phyloP scores from a whole-genome alignment of 2,329 filamentous ascomycete genomes.

The Sphaerulina vaccinii region DNA sequence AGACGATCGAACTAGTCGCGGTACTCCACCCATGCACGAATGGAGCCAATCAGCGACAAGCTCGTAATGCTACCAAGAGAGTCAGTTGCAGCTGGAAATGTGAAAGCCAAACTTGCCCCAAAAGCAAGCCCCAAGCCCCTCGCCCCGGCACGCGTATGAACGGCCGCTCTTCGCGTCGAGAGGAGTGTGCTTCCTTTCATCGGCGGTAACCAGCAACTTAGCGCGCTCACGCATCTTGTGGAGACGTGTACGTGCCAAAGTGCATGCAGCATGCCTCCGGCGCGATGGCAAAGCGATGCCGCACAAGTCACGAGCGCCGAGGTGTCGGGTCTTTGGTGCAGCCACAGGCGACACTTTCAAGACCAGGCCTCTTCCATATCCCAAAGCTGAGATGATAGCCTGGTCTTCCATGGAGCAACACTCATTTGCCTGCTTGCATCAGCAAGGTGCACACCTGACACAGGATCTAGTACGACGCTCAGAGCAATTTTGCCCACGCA shows the following conservation, averaged over 20 bases:
- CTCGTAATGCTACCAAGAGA: conserved; percentile 12
- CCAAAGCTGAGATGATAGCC: conserved; percentile 12
- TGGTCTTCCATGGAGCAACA: conserved; percentile 14
- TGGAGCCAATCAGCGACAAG: conserved; percentile 8
- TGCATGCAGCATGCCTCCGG: conserved; percentile 20
- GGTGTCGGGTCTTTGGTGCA: conserved; percentile 22
- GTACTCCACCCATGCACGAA: conserved; percentile 7
- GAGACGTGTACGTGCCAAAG: conserved; percentile 17
- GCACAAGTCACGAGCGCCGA: conserved; percentile 23
- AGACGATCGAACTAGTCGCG: conserved; percentile 8
- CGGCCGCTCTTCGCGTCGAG: conserved; percentile 13
- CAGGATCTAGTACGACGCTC: conserved; percentile 24
- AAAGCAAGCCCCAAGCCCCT: conserved; percentile 12
- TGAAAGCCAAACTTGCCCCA: conserved; percentile 17
- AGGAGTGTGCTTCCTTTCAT: conserved; percentile 3
- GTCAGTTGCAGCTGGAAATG: conserved; percentile 13
- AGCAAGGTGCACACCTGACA: conserved; percentile 26
- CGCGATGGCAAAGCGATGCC: conserved; percentile 17
- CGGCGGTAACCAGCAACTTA: conserved; percentile 3
- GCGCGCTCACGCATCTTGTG: conserved; percentile 6
- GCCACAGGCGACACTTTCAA: conserved; percentile 14
- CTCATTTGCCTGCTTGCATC: conserved; percentile 21
- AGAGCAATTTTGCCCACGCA: conserved; percentile 12
- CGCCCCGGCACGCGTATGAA: conserved; percentile 4
- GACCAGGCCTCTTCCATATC: conserved; percentile 17